A percentile compares a stretch with the other conserved stretches of the same genome.
These are phyloP conservation scores for Penicillium herquei DNA, from an alignment of 495 filamentous ascomycete genomes.

Conservation along the genomic window DNA sequence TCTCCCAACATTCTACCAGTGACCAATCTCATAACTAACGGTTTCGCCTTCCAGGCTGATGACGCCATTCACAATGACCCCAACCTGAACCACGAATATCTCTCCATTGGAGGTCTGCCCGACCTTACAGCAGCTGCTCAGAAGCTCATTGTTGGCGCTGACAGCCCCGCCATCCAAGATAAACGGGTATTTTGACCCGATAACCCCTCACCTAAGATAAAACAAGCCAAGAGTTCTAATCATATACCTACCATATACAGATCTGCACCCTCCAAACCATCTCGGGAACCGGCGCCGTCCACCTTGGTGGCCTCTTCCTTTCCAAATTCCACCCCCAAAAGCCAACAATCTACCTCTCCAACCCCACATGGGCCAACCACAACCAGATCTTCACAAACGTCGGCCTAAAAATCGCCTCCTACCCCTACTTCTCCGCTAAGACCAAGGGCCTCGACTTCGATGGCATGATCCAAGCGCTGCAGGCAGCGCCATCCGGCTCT, in stretches of 20 bases:
- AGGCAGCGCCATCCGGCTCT: constrained; percentile 68
- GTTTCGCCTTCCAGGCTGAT: constrained; percentile 70
- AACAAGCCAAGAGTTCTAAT: neutral
- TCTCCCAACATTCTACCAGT: neutral
- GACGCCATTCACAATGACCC: constrained; percentile 83
- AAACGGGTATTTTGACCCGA: constrained; percentile 59
- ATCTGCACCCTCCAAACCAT: constrained; percentile 57
- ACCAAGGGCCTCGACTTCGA: constrained; percentile 91
- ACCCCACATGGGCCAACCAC: constrained; percentile 98
- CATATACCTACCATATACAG: constrained; percentile 17
- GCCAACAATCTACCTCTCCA: constrained; percentile 81
- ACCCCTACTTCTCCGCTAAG: constrained; percentile 87
- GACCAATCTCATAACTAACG: neutral
- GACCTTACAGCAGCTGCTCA: constrained; percentile 84
- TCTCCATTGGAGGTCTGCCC: constrained; percentile 87
- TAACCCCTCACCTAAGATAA: neutral
- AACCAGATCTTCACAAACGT: constrained; percentile 98
- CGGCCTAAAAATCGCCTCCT: constrained; percentile 68
- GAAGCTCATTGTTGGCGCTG: constrained; percentile 79
- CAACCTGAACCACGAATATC: constrained; percentile 94
- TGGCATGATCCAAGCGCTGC: constrained; percentile 72
- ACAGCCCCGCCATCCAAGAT: constrained; percentile 78
- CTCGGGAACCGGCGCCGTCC: constrained; percentile 59
- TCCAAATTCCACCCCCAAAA: constrained; percentile 53
- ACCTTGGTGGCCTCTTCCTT: constrained; percentile 57